Percentiles rank a stretch among this genome's conserved stretches.
These are phyloP conservation scores for Kurtzmaniella quercitrusa DNA, from an alignment of 1,139 yeast species.

Conservation along the genomic window DNA sequence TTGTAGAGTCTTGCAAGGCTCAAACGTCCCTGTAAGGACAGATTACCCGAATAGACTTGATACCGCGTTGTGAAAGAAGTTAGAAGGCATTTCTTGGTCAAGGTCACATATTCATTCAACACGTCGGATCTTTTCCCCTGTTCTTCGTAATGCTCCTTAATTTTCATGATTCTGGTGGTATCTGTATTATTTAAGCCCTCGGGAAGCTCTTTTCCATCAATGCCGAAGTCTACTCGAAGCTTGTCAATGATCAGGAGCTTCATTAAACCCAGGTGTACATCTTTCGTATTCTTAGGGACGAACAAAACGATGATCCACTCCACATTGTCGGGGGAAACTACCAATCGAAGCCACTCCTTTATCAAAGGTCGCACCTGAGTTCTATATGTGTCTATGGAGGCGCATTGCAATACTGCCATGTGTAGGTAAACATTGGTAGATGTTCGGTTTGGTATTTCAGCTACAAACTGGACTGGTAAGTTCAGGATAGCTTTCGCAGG, in stretches of 20 bases:
- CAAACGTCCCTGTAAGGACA: constrained; percentile 9
- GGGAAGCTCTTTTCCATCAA: constrained; percentile 34
- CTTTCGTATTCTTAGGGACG: constrained; percentile 42
- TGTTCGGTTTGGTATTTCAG: constrained; percentile 49
- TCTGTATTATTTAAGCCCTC: constrained; percentile 9
- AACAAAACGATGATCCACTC: constrained; percentile 67
- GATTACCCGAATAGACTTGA: constrained; percentile 12
- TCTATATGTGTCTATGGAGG: constrained; percentile 69
- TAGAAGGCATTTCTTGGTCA: constrained; percentile 50
- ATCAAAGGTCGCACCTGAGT: constrained; percentile 76
- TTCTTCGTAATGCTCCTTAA: constrained; percentile 34
- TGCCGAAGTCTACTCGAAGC: constrained; percentile 59
- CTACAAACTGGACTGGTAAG: constrained; percentile 55
- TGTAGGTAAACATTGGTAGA: constrained; percentile 52
- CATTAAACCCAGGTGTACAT: constrained; percentile 38
- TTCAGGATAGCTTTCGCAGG: constrained; percentile 65
- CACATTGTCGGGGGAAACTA: constrained; percentile 38
- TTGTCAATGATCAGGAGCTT: constrained; percentile 62
- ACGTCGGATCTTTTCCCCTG: constrained; percentile 39
- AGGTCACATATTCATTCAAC: constrained; percentile 44
- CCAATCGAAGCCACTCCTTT: constrained; percentile 68
- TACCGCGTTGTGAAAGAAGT: constrained; percentile 54
- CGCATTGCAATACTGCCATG: constrained; percentile 65
- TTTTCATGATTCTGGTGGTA: constrained; percentile 34
- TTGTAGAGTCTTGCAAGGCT: constrained; percentile 30